Evolutionary conservation across 352 stramenopile species (phyloP), one percentile per base, ranked within the genome.

Genomic region (Phytophthora idaei): DNA sequence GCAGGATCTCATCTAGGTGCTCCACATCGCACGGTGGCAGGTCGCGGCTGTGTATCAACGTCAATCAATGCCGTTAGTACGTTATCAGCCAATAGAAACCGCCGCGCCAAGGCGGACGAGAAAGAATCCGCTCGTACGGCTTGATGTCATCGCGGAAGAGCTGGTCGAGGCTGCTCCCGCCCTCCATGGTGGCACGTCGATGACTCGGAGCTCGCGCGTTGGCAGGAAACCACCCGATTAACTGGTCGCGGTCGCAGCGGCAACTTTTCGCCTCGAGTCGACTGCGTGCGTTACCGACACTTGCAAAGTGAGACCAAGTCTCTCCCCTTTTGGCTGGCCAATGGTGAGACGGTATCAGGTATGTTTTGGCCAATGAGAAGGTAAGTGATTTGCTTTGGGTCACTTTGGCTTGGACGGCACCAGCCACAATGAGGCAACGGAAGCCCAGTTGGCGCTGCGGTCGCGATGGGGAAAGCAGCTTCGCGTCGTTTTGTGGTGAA

Each of bases 1-100:
- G 28, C 27, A 91, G 49, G 28, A 93, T 77, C 27, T 91, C 83
- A 39, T 89, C 76, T 42, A 93, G 65, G 36, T 84, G 77, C 57
- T 91, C 85, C 12, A 90, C 14, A 25, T 90, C 81, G 57, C 82
- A 90, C 28, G 81, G 72, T 49, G 85, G 85, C 36, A 93, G 66
- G 47, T 91, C 83, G 25, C 68, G 71, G 42, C 80, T 90, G 64
- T 31, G 60, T 12, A 64, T 37, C 45, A 21, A 68, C 53, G 44
- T 49, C 55, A 67, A 57, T 62, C 25, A 71, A 61, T 25, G 57
- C 54, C 42, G 44, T 61, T 55, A 59, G 32, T 34, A 34, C 0
- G 7, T 48, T 57, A 67, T 54, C 8, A 55, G 36, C 46, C 47
- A 62, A 56, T 57, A 50, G 41, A 64, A 66, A 65, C 53, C 44